These are phyloP conservation scores for Aspergillus awamori DNA, from an alignment of 2,329 filamentous ascomycete genomes.

Conservation along the genomic window DNA sequence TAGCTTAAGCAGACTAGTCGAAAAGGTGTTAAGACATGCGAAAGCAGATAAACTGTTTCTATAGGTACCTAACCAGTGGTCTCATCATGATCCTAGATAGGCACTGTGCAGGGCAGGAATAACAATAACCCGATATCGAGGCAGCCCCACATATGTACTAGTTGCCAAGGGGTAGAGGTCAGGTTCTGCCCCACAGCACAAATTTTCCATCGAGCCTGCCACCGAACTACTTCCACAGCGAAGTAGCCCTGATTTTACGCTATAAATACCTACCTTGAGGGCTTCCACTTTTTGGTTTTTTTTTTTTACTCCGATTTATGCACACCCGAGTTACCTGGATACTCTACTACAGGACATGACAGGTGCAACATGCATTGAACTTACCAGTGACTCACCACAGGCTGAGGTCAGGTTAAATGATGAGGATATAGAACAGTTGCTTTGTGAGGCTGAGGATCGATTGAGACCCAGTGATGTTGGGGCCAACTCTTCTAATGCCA, in stretches of 20 bases:
- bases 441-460: constrained; percentile 65
- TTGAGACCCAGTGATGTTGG: constrained; percentile 42
- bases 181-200: constrained; percentile 9
- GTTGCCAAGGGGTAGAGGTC: background rate
- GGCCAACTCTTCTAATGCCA: background rate
- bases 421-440: constrained; percentile 64
- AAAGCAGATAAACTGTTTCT: too few relatives aligned
- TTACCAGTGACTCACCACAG: background rate
- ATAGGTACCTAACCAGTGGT: too few relatives aligned
- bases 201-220: constrained; percentile 3
- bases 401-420: constrained; percentile 57
- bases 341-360: constrained; percentile 8
- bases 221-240: background rate
- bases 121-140: too few relatives aligned
- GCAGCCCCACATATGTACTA: background rate
- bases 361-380: background rate
- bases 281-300: background rate
- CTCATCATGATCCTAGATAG: too few relatives aligned
- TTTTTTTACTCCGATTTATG: background rate
- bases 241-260: background rate
- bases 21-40: too few relatives aligned
- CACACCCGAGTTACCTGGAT: background rate
- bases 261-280: constrained; percentile 7
- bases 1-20: too few relatives aligned
- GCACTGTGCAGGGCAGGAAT: too few relatives aligned